Evolutionary conservation across 768 basidiomycete genomes (phyloP), one percentile per base, ranked within the genome.

Genomic region (Leccinum longicurvipes): DNA sequence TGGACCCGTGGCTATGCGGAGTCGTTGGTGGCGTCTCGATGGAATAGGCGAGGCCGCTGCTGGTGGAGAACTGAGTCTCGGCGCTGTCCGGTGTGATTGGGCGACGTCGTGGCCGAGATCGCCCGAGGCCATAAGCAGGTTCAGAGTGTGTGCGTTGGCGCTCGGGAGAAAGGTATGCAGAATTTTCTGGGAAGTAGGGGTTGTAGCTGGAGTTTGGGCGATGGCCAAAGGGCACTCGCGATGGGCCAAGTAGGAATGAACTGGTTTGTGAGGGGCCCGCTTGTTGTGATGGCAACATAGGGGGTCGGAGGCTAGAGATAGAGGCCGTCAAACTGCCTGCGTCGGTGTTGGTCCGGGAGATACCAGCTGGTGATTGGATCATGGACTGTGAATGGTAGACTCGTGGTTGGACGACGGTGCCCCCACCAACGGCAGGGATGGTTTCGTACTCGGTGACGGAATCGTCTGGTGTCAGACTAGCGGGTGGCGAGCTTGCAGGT

Each of bases 401-500:
- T 6, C 93, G 78, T 1, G 95, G 95, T 14, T 92, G 84, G 10
- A 87, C 88, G 61, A 97, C 82, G 1, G 82, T 86, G 0, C 94
- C 94, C 14, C 93, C 93, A 17, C 95, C 94, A 4, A 97, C 88
- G 3, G 95, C 94, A 12, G 94, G 92, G 32, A 94, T 84, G 1
- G 89, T 87, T 68, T 96, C 92, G 70, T 88, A 94, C 65, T 91
- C 90, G 11, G 78, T 72, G 39, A 79, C 67, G 19, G 74, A 70
- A 53, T 80, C 78, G 46, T 76, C 76, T 46, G 75, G 68, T 8
- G 64, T 59, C 24, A 76, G 66, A 47, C 81, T 82, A n/a, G 73
- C 66, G 3, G 75, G 76, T 19, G 82, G 73, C 5, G 77, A 72
- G 57, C 81, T 82, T 21, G 72, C 66, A 3, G 75, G 76, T 21